phyloP scores from a whole-genome alignment of 768 basidiomycete species.

The Erythrobasidium yunnanense region DNA sequence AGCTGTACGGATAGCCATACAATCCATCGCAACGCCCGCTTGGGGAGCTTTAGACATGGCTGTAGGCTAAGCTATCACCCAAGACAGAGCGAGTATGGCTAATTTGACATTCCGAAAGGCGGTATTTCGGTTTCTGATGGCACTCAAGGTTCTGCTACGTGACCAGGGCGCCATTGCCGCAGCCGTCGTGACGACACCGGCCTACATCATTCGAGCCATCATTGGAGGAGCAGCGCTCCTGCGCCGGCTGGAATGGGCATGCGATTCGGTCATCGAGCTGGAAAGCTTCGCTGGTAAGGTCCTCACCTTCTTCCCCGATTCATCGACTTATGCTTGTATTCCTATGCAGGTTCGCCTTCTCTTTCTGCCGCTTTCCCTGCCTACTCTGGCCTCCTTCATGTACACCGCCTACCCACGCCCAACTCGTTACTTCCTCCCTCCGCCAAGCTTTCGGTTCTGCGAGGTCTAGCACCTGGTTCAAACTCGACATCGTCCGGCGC shows the following conservation, averaged over 20 bases:
- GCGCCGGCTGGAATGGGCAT: constrained; percentile 29
- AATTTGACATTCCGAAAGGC: constrained; percentile 33
- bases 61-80: too few relatives aligned
- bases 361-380: constrained; percentile 63
- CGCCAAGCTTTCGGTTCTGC: constrained; percentile 68
- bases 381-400: constrained; percentile 72
- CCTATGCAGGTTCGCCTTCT: constrained; percentile 58
- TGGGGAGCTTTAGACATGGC: constrained; percentile 38
- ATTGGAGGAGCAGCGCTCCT: not conserved
- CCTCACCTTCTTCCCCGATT: not conserved
- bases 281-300: constrained; percentile 31
- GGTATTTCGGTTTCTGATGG: constrained; percentile 61
- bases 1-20: constrained; percentile 39
- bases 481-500: constrained; percentile 45
- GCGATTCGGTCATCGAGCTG: constrained; percentile 32
- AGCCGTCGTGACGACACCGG: constrained; percentile 30
- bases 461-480: constrained; percentile 55
- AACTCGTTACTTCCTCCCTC: constrained; percentile 66
- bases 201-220: constrained; percentile 9
- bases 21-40: constrained; percentile 40
- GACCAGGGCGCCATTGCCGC: not conserved
- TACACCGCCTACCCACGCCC: constrained; percentile 64
- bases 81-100: not conserved
- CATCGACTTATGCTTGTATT: not conserved
- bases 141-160: constrained; percentile 47